Evolutionary conservation across 1,284 basidiomycete species (phyloP), one percentile per base, ranked within the genome.

Genomic region (Polyporus tsugae): DNA sequence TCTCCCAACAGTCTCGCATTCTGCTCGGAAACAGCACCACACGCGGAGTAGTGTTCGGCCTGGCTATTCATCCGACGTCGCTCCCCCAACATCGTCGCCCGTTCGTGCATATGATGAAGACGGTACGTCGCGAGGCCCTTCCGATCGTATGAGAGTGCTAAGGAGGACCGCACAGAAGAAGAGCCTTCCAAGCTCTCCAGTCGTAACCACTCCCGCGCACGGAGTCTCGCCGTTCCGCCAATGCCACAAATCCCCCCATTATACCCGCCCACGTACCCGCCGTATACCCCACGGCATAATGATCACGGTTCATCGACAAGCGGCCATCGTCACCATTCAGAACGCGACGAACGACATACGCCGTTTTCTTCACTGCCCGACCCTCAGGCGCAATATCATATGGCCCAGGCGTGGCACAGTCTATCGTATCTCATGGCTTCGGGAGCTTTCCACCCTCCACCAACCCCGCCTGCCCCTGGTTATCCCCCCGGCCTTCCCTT

Each of bases 391-490:
- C 80, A 82, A 62, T 75, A 73, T 44, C 72, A 78, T 35, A 76
- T 82, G 58, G 76, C 78, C 0, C 80, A 81, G 59, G 80, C 81
- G 15, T 76, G 81, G 70, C 76, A 81, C 35, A 77, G 79, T 55
- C 66, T 81, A 33, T 75, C 78, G 10, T 78, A 78, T 70, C 41
- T 78, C 7, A 73, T 79, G 71, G 67, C 74, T 11, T 69, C 69
- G 1, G 71, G 72, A 9, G 65, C 59, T 19, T 46, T 68, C 6
- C 66, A 59, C 36, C 76, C 75, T 19, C 68, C 78, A 55, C 70
- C 62, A 6, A 62, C 64, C 5, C 52, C 65, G 7, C 33, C 55
- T 2, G 61, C 49, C 0, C 19, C 66, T n/a, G 60, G 63, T 4
- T 72, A 65, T n/a, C 67, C 53, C 9, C 42, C 65, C 69, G 52